Conservation (phyloP, 768 basidiomycete genomes). For the Mycena albidolilacea region DNA sequence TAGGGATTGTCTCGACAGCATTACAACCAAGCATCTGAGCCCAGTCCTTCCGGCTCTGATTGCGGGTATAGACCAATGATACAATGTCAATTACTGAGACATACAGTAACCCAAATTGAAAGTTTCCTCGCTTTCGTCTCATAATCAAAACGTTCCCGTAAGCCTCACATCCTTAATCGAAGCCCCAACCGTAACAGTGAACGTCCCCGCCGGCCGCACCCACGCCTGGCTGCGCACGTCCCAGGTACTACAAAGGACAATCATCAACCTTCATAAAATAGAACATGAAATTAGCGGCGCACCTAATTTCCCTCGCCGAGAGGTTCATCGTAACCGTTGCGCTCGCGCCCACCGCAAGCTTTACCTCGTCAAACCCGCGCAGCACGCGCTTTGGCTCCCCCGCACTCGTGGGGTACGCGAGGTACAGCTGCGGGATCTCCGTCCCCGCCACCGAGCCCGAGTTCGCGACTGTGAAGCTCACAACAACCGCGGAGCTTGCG, state of each 20-base stretch:
- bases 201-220: conserved; percentile 65
- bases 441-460: conserved; percentile 63
- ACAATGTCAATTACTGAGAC: too few species aligned
- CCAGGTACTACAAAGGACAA: conserved; percentile 58
- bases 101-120: too few species aligned
- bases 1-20: too few species aligned
- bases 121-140: too few species aligned
- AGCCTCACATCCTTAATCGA: conserved; percentile 65
- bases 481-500: conserved; percentile 40
- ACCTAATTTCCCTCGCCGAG: conserved; percentile 63
- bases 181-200: conserved; percentile 68
- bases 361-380: conserved; percentile 66
- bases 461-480: conserved; percentile 65
- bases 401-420: conserved; percentile 61
- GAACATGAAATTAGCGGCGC: conserved; percentile 17
- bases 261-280: neutral
- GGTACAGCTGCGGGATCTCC: conserved; percentile 70
- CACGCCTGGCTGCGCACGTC: conserved; percentile 67
- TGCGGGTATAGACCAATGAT: too few species aligned
- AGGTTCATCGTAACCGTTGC: conserved; percentile 55
- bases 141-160: conserved; percentile 48
- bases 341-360: conserved; percentile 57
- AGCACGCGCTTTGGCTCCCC: conserved; percentile 67
- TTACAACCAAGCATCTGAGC: too few species aligned
- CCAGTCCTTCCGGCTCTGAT: too few species aligned